Conservation (phyloP, 331 rosid genomes). For the Pyracantha coccinea region DNA sequence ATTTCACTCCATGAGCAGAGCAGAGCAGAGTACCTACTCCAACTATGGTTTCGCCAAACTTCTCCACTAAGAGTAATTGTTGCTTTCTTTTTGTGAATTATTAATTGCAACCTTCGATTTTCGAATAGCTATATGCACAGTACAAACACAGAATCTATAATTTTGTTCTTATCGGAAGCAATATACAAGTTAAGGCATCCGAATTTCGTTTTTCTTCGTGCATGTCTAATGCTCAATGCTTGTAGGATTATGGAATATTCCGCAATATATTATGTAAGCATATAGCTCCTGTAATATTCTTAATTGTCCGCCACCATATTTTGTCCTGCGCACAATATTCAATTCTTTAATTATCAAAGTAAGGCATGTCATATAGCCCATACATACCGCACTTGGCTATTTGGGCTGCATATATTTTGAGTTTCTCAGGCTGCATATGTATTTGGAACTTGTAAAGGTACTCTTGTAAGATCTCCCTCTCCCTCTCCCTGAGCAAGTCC, state of each 20-base stretch:
- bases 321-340: background rate
- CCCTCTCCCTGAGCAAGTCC: background rate
- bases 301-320: background rate
- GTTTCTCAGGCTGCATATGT: background rate
- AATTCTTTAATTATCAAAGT: background rate
- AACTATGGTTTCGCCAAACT: background rate
- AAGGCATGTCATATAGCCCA: slow-evolving; percentile 1
- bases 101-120: background rate
- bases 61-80: background rate
- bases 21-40: background rate
- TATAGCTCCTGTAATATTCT: background rate
- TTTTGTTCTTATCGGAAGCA: no score
- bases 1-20: background rate
- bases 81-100: background rate
- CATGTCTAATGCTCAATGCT: background rate
- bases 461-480: slow-evolving; percentile 1
- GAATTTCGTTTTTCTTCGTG: background rate
- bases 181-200: background rate
- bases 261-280: background rate
- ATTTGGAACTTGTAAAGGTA: background rate
- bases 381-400: background rate
- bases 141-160: no score
- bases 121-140: background rate
- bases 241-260: background rate
- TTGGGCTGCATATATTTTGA: background rate